Conservation (phyloP, 768 basidiomycete species). For the Hydnomerulius pinastri region DNA sequence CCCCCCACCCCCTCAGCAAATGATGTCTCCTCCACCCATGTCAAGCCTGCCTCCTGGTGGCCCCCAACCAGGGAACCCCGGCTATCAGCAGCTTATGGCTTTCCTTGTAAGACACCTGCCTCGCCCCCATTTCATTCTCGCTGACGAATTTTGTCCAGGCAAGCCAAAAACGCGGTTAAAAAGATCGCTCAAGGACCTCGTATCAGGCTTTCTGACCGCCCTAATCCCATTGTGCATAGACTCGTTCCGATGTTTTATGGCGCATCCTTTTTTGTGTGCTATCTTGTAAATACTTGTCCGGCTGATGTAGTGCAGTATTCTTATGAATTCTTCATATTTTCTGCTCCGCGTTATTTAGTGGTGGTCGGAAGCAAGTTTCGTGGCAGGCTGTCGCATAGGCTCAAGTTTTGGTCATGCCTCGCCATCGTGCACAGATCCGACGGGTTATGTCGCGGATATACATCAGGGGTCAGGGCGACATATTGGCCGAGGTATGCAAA, state of each 20-base stretch:
- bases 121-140: not conserved
- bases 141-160: slow-evolving; percentile 17
- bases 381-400: no score
- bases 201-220: not conserved
- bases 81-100: slow-evolving; percentile 69
- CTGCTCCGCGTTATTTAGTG: not conserved
- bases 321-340: slow-evolving; percentile 27
- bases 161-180: slow-evolving; percentile 30
- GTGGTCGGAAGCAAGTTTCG: not conserved
- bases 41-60: slow-evolving; percentile 40
- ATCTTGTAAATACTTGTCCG: slow-evolving; percentile 10
- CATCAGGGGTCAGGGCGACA: no score
- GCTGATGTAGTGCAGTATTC: slow-evolving; percentile 19
- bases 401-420: no score
- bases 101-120: slow-evolving; percentile 53
- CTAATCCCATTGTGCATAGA: not conserved
- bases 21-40: slow-evolving; percentile 49
- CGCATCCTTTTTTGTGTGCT: not conserved
- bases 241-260: not conserved
- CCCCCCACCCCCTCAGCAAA: slow-evolving; percentile 39
- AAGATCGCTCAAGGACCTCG: not conserved
- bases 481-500: no score
- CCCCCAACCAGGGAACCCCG: slow-evolving; percentile 42
- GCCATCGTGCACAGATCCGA: no score
- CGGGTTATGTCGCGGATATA: no score